Percentiles rank a stretch among this genome's conserved stretches.
phyloP scores from a whole-genome alignment of 257 asterid genomes.

The Ligustrum vulgare region DNA sequence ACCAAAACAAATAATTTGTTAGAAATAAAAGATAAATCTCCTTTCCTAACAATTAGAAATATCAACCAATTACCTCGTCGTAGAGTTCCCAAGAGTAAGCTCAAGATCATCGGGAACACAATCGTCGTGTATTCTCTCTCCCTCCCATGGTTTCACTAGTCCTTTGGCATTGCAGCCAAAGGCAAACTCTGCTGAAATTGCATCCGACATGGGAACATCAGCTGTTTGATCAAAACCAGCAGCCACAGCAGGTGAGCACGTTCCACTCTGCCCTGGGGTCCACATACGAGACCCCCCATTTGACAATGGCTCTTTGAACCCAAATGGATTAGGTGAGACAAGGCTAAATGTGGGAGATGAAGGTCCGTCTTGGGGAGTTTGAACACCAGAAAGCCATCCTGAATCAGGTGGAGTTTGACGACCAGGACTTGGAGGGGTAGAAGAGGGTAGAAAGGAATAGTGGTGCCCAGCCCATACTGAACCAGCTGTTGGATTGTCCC shows the following conservation, averaged over 20 bases:
- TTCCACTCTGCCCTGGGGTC: constrained; percentile 98
- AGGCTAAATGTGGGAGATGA: constrained; percentile 93
- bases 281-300: constrained; percentile 93
- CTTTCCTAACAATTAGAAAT: background rate
- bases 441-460: constrained; percentile 65
- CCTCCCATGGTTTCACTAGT: constrained; percentile 95
- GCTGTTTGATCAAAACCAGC: constrained; percentile 69
- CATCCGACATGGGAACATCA: constrained; percentile 93
- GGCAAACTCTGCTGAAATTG: constrained; percentile 85
- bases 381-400: constrained; percentile 93
- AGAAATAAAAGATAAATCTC: background rate
- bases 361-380: constrained; percentile 83
- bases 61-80: constrained; percentile 53
- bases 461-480: constrained; percentile 72
- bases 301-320: constrained; percentile 68
- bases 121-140: constrained; percentile 94
- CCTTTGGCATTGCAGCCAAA: constrained; percentile 71
- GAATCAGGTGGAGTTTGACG: constrained; percentile 83
- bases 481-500: constrained; percentile 60
- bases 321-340: constrained; percentile 76
- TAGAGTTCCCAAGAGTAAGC: constrained; percentile 90
- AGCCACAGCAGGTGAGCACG: constrained; percentile 84
- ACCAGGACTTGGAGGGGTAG: constrained; percentile 87
- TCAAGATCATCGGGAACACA: constrained; percentile 92
- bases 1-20: constrained; percentile 15